These are phyloP conservation scores for Zizania latifolia DNA, from an alignment of 176 grass and related monocot genomes.

Conservation along the genomic window DNA sequence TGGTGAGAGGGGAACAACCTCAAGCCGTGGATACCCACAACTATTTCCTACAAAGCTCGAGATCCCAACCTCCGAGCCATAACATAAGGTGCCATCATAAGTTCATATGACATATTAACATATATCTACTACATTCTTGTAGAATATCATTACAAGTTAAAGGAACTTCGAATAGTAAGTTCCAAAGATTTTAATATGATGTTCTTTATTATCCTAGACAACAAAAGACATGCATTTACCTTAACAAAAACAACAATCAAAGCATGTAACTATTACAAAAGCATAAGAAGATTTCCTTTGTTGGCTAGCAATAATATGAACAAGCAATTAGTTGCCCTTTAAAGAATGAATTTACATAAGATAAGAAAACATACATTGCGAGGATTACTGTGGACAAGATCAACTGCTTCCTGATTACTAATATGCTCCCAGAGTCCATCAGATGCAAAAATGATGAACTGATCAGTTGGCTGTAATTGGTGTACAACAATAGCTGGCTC, in stretches of 20 bases:
- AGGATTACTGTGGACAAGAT: constrained; percentile 62
- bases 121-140: neutral
- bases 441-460: constrained; percentile 91
- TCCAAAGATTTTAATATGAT: neutral
- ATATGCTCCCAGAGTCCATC: constrained; percentile 97
- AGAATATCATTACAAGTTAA: constrained; percentile 7
- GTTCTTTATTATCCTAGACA: neutral
- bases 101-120: neutral
- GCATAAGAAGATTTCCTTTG: neutral
- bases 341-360: constrained; percentile 30
- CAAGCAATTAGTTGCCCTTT: neutral
- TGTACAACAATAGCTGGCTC: constrained; percentile 73
- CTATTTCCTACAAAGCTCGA: too few relatives aligned
- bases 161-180: neutral
- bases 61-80: too few relatives aligned
- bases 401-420: constrained; percentile 81
- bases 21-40: too few relatives aligned
- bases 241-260: neutral
- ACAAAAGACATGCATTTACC: neutral
- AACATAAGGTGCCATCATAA: neutral
- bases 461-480: constrained; percentile 58
- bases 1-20: too few relatives aligned
- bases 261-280: constrained; percentile 11
- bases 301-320: neutral
- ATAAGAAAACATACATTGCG: constrained; percentile 63